Base-by-base conservation (phyloP, 192 early-diverging fungal species). In the Coemansia sp. region DNA sequence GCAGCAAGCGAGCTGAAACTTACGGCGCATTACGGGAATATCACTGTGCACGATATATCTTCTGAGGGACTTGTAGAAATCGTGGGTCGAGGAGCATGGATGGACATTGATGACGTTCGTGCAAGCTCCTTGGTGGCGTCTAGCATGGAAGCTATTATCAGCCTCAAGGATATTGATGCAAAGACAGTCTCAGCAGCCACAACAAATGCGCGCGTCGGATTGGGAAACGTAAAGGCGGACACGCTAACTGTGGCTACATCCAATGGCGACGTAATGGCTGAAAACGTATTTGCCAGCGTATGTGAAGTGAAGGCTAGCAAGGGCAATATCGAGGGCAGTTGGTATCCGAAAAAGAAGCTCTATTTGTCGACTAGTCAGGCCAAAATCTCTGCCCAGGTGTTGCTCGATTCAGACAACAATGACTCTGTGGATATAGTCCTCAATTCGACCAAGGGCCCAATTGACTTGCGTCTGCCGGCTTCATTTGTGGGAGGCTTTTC, bases 51-150 rank as follows among this genome's bases (percentile, higher is more conserved):
- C 38, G 75, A 82, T 11, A 56, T 77, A 6, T 69, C 66, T 9
- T 61, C 71, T 9, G 45, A 68, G 38, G 49, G 47, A 2, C 45
- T 59, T 6, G 63, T 77, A n/a, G 67, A 71, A 11, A 66, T 82
- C 47, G 39, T 53, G 12, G 74, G 75, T 13, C 62, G 74, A 24
- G 64, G 68, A 1, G 80, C 80, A 7, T 82, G 80, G 80, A 82
- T 82, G 72, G 80, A 82, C 37, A 74, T 82, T 64, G 80, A 82
- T 61, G 75, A 82, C 29, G 49, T 82, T 27, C 63, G 64, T 16
- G 68, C 80, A 13, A 47, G 38, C 13, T 29, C 32, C 0, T 38
- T 77, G 22, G 39, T 50, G 27, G 75, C 69, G 44, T 44, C 64
- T 38, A 82, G 75, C 65, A 59, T 71, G 15, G 75, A 82, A 50